A percentile compares a stretch with the other conserved stretches of the same genome.
These are phyloP conservation scores for Entomortierella chlamydospora DNA, from an alignment of 192 early-diverging fungal species.

Conservation along the genomic window DNA sequence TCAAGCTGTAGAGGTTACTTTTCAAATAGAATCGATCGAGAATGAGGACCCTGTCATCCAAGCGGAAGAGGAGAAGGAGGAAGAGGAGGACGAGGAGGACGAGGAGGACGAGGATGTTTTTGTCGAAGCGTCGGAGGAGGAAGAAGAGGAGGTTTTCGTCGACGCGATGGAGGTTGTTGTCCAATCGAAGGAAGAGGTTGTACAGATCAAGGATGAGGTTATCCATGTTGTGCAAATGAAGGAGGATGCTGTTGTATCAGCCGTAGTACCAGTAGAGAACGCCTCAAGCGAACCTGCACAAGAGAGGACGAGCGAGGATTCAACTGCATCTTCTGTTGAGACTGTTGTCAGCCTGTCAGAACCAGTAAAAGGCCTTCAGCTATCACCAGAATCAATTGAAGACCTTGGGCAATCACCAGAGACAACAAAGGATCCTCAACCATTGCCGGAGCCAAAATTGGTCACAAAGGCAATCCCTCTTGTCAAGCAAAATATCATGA, in stretches of 20 bases:
- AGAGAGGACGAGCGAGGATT: slow-evolving; percentile 23
- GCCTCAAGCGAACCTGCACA: not conserved
- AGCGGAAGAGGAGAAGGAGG: not conserved
- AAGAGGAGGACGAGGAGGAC: no score
- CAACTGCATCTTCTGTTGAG: slow-evolving; percentile 16
- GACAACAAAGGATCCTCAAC: not conserved
- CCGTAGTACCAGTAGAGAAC: not conserved
- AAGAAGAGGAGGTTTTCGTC: no score
- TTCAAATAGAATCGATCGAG: not conserved
- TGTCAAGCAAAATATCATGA: not conserved
- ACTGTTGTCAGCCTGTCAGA: slow-evolving; percentile 2
- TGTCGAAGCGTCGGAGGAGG: no score
- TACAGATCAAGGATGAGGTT: no score
- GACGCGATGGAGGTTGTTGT: no score
- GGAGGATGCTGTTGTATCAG: not conserved
- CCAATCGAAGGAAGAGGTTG: no score
- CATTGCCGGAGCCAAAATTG: not conserved
- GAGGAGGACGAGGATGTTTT: not conserved
- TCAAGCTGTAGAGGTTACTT: slow-evolving; percentile 1
- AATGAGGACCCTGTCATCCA: no score
- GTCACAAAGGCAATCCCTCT: not conserved
- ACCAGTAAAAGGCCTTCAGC: not conserved
- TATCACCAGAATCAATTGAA: not conserved
- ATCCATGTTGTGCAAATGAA: no score
- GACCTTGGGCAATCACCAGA: not conserved